Evolutionary conservation across 805 yeast genomes (phyloP).

Genomic region (Candida loeiensis): DNA sequence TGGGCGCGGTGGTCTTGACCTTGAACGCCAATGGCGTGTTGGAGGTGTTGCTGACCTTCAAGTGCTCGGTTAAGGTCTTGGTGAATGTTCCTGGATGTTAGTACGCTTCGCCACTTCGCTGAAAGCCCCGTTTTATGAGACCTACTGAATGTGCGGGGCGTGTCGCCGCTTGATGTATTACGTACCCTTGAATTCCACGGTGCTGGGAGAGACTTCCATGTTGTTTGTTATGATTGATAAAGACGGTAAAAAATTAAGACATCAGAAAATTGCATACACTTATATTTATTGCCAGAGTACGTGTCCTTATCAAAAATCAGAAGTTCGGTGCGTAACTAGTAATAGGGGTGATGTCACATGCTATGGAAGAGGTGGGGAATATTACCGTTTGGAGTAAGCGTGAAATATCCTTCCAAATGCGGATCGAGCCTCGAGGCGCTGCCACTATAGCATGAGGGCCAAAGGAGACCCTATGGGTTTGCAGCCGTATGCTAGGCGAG

Average conservation of each 20-base stretch:
- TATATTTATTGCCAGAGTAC: constrained; percentile 2
- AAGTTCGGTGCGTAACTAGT: not conserved
- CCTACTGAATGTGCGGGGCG: no score
- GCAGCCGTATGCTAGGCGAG: no score
- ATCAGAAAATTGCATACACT: not conserved
- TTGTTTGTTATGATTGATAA: constrained; percentile 12
- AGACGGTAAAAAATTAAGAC: not conserved
- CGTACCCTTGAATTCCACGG: constrained; percentile 77
- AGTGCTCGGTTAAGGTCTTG: constrained; percentile 61
- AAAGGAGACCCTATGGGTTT: no score
- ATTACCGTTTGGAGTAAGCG: not conserved
- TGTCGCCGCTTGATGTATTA: constrained; percentile 22
- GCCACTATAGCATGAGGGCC: no score
- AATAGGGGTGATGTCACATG: constrained; percentile 2
- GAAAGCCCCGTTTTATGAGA: no score
- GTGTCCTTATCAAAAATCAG: constrained; percentile 2
- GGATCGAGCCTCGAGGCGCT: no score
- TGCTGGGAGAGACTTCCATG: constrained; percentile 71
- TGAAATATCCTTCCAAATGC: not conserved
- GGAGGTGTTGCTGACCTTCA: constrained; percentile 53
- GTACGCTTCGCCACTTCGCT: no score
- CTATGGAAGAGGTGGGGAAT: constrained; percentile 2
- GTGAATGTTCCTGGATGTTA: constrained; percentile 64
- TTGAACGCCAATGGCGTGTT: constrained; percentile 75
- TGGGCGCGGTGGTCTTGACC: constrained; percentile 98